phyloP scores from a whole-genome alignment of 2,329 filamentous ascomycete genomes.

The Paraphaeosphaeria minitans region DNA sequence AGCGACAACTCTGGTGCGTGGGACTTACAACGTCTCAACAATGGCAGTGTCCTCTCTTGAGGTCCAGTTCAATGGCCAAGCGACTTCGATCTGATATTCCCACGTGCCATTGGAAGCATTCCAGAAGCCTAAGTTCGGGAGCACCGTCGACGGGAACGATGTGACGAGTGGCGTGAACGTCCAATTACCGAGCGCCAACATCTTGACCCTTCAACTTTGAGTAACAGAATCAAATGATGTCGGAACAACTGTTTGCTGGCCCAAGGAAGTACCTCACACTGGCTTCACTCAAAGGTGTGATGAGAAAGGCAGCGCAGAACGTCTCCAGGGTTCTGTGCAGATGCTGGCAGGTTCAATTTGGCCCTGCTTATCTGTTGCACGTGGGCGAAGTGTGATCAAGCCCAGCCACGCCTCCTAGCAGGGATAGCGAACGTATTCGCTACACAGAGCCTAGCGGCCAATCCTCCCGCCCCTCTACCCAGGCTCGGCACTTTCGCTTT shows the following conservation, averaged over 20 bases:
- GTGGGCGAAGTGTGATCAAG: background rate
- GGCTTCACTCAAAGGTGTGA: background rate
- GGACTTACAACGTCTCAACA: conserved; percentile 39
- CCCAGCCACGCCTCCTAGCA: conserved; percentile 3
- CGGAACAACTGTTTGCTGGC: background rate
- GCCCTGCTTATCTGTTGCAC: conserved; percentile 7
- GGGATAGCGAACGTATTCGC: conserved; percentile 1
- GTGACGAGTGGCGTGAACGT: conserved; percentile 34
- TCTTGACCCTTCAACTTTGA: background rate
- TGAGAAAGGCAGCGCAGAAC: background rate
- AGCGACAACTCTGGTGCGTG: too few species aligned
- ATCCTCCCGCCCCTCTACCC: conserved; percentile 9
- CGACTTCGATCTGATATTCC: conserved; percentile 41
- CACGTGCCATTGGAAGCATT: conserved; percentile 41
- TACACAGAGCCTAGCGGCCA: background rate
- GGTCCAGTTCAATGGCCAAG: conserved; percentile 43
- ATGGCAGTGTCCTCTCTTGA: conserved; percentile 25
- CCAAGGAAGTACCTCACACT: too few species aligned
- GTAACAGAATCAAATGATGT: background rate
- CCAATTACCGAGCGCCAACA: conserved; percentile 31
- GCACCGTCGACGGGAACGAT: conserved; percentile 28
- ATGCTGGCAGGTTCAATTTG: background rate
- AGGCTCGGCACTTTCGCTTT: conserved; percentile 5
- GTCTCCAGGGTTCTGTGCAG: background rate
- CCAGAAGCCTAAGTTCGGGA: conserved; percentile 38